Base-by-base conservation (phyloP, 2,329 filamentous ascomycete species). In the Fusarium chuoi region DNA sequence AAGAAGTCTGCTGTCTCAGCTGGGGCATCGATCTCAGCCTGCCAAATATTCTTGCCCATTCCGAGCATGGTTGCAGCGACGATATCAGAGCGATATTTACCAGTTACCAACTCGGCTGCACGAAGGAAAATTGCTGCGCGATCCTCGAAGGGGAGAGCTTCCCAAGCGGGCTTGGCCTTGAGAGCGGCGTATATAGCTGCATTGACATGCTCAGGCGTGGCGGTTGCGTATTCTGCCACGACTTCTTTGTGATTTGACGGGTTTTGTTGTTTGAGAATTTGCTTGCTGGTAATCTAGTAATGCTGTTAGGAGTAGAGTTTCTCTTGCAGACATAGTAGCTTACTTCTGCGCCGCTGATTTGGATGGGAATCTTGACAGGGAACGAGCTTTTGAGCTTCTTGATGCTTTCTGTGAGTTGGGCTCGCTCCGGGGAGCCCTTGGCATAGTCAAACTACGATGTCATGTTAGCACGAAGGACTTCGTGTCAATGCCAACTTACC, bases 1-100 rank as follows among this genome's bases (percentile, higher is more conserved):
- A 82, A 83, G 65, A 83, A 84, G 66, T 84, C 83, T 6, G 79
- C 79, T 26, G 72, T 75, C 61, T 75, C 73, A 1, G 62, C 70
- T 9, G 73, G 69, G 0, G 71, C 71, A 42, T 75, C 73, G 2
- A 75, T 73, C 22, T 75, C 73, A 5, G 73, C 73, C 14, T 75
- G 73, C 69, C 69, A 75, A 12, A 73, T 68, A 42, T 75, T 75
- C 58, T 75, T 75, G n/a, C 73, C 73, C 57, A 75, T 71, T 2
- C 73, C 72, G 1, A 75, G 59, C 73, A 75, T 75, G 5, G 73
- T 75, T 4, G 72, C 63, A 17, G 71, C 73, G 2, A 73, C 69
- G 5, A 75, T 75, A 8, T 75, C 69, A 7, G 69, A 66, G 24
- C 71, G 71, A 22, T 75, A 75, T 65, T 75, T 75, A 7, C 71